Evolutionary conservation across 169 alveolate genomes (phyloP), one percentile per base, ranked within the genome.

Genomic region (Cryptosporidium parvum): DNA sequence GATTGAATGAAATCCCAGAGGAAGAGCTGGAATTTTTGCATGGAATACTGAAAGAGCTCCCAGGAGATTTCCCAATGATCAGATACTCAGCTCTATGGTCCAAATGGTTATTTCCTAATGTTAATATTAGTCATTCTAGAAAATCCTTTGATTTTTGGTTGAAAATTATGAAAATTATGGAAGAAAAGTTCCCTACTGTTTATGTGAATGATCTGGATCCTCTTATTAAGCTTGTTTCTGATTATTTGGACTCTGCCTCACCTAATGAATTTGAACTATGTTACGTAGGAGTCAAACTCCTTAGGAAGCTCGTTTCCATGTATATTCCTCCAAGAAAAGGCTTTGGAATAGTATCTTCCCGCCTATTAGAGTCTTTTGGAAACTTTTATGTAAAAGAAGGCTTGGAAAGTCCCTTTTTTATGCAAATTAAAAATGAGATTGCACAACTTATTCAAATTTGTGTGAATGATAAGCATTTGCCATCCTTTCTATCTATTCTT

Each of bases 311-410:
- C 14, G 37, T 80, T 18, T 61, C 80, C 4, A 59, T 59, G 53
- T 80, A 62, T 39, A 23, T 80, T 16, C 89, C 69, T 23, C 89
- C 89, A 7, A 80, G 67, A 48, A 80, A 80, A 26, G 68, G 89
- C n/a, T 80, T 80, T 26, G 31, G 42, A 18, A 26, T 80, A 29
- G 31, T 80, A 3, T 2, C 70, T n/a, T 12, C 51, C 42, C 65
- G 18, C 37, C 51, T 80, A 14, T 16, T 37, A 9, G 52, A 80
- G 35, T 67, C 89, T 44, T 39, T 80, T 14, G 9, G 52, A 31
- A 51, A 4, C 26, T 14, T n/a, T 26, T 80, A 42, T 48, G n/a
- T 4, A 37, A 73, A 23, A 23, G 58, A 52, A 8, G 16, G 3
- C 18, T 1, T 9, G 14, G 52, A 29, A 33, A n/a, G 12, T 4